These are phyloP conservation scores for Fraxinus nigra DNA, from an alignment of 305 asterid species.

Conservation along the genomic window DNA sequence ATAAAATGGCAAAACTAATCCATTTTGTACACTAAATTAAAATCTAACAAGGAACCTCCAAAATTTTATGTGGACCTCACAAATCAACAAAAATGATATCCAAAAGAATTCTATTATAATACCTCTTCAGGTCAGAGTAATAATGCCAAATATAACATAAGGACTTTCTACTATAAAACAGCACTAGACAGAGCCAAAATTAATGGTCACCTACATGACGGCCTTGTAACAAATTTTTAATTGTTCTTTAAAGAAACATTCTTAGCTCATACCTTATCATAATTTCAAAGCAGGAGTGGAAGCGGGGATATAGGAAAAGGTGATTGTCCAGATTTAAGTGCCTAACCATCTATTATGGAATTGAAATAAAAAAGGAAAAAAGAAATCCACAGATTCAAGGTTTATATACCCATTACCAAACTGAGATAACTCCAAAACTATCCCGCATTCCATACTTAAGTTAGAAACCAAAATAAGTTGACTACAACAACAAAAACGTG, in stretches of 20 bases:
- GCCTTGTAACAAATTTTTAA: neutral
- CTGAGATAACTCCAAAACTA: neutral
- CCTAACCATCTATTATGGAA: neutral
- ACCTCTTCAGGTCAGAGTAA: neutral
- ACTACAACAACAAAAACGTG: neutral
- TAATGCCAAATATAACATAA: neutral
- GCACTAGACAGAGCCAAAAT: neutral
- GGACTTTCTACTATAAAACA: neutral
- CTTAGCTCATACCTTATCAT: neutral
- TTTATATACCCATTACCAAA: neutral
- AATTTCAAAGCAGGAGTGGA: neutral
- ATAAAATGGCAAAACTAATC: neutral
- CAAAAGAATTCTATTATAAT: neutral
- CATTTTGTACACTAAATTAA: neutral
- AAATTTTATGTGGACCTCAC: neutral
- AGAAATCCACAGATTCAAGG: neutral
- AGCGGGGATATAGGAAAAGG: neutral
- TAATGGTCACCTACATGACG: neutral
- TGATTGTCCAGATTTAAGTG: neutral
- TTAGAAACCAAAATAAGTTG: neutral
- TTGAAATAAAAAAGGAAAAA: neutral
- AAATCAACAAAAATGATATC: neutral
- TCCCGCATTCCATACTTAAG: neutral
- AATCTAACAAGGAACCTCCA: neutral
- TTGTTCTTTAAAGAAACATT: neutral